A percentile compares a stretch with the other conserved stretches of the same genome.
Conservation (phyloP, 768 basidiomycete species). For the Amanita molliuscula region DNA sequence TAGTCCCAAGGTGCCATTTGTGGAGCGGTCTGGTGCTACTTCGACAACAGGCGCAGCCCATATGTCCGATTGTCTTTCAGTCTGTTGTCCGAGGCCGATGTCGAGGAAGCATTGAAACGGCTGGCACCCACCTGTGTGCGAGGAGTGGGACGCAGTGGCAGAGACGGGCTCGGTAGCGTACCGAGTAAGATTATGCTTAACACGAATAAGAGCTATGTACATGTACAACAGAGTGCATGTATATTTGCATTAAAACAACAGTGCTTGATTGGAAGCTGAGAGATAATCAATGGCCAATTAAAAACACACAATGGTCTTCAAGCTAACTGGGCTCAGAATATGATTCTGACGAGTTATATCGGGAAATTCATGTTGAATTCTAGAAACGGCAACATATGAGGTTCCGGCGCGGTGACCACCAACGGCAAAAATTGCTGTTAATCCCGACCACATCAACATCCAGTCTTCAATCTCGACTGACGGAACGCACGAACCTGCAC, state of each 20-base stretch:
- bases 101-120: constrained; percentile 34
- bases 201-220: no score
- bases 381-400: constrained; percentile 24
- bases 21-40: no score
- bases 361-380: constrained; percentile 35
- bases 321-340: constrained; percentile 18
- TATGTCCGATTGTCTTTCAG: constrained; percentile 78
- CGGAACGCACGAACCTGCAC: constrained; percentile 26
- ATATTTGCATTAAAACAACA: background rate
- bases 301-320: no score
- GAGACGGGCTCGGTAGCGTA: background rate
- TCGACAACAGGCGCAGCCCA: constrained; percentile 51
- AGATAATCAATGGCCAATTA: no score
- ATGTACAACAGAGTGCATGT: background rate
- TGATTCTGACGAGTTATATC: constrained; percentile 49
- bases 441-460: background rate
- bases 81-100: constrained; percentile 45
- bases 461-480: no score
- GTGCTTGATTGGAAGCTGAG: no score
- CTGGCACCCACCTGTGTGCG: constrained; percentile 19
- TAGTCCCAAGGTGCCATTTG: no score
- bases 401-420: constrained; percentile 28
- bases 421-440: constrained; percentile 49
- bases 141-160: constrained; percentile 2
- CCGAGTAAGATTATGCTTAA: no score